phyloP scores from a whole-genome alignment of 495 filamentous ascomycete genomes.

The Cenococcum geophilum region DNA sequence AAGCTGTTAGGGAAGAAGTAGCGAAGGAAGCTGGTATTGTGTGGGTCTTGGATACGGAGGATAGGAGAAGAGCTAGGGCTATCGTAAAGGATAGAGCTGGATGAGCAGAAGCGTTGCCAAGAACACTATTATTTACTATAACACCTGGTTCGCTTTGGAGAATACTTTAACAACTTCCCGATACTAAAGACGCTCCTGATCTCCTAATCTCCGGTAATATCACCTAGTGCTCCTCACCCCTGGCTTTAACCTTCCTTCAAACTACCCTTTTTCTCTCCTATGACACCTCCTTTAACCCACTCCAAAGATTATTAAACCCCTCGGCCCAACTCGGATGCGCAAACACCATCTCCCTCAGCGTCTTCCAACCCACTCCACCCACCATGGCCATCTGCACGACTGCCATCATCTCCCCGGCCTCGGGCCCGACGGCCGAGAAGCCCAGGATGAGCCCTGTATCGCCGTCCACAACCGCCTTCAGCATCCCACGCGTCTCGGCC shows the following conservation, averaged over 20 bases:
- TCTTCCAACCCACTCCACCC: constrained; percentile 40
- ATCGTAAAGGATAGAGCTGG: constrained; percentile 44
- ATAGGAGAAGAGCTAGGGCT: constrained; percentile 54
- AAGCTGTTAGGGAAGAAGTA: constrained; percentile 47
- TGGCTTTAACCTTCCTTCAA: too few relatives aligned
- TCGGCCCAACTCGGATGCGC: constrained; percentile 48
- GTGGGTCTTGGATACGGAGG: constrained; percentile 56
- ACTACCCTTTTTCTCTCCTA: too few relatives aligned
- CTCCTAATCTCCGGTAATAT: too few relatives aligned
- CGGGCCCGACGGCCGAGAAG: constrained; percentile 46
- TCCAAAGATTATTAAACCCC: constrained; percentile 49
- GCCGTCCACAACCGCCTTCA: constrained; percentile 48
- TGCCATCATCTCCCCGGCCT: constrained; percentile 52
- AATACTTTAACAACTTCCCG: too few relatives aligned
- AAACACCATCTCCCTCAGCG: constrained; percentile 43
- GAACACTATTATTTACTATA: too few relatives aligned
- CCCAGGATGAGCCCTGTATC: constrained; percentile 45
- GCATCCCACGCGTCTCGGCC: constrained; percentile 46
- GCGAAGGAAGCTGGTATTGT: constrained; percentile 40
- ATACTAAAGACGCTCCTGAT: too few relatives aligned
- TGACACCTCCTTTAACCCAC: constrained; percentile 20
- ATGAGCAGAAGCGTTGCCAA: too few relatives aligned
- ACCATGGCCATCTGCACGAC: constrained; percentile 49
- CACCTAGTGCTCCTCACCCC: too few relatives aligned
- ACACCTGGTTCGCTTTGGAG: too few relatives aligned